Evolutionary conservation across 495 filamentous ascomycete species (phyloP).

Genomic region (Podospora pseudoanserina): DNA sequence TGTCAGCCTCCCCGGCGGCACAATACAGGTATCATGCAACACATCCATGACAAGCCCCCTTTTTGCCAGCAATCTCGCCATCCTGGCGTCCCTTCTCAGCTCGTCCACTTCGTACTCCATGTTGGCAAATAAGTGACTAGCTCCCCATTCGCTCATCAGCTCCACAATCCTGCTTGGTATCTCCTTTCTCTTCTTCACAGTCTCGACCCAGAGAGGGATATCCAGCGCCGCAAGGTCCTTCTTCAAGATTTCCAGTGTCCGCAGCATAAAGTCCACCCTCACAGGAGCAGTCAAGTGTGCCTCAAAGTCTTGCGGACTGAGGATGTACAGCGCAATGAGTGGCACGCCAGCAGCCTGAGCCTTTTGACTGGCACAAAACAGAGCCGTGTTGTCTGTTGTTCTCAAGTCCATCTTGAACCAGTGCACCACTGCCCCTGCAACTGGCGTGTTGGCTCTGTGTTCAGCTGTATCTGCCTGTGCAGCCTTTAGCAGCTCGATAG

Average conservation of each 20-base stretch:
- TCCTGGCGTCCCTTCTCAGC: conserved; percentile 63
- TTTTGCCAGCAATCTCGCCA: conserved; percentile 57
- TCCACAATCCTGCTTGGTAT: conserved; percentile 65
- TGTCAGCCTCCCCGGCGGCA: conserved; percentile 63
- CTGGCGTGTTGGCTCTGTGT: conserved; percentile 41
- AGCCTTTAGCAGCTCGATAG: conserved; percentile 59
- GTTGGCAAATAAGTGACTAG: conserved; percentile 67
- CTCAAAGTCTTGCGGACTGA: conserved; percentile 83
- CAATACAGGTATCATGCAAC: conserved; percentile 77
- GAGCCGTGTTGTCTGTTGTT: conserved; percentile 66
- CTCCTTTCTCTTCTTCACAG: conserved; percentile 58
- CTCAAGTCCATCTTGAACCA: conserved; percentile 90
- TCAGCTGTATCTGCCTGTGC: conserved; percentile 52
- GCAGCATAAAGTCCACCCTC: conserved; percentile 74
- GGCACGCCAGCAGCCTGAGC: conserved; percentile 62
- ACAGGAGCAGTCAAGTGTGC: conserved; percentile 72
- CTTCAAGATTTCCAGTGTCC: conserved; percentile 63
- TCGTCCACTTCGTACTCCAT: conserved; percentile 80
- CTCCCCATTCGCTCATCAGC: conserved; percentile 68
- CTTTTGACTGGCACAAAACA: conserved; percentile 63
- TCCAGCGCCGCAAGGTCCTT: conserved; percentile 63
- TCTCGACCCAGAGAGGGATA: conserved; percentile 78
- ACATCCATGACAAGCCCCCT: conserved; percentile 61
- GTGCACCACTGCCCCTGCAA: conserved; percentile 69
- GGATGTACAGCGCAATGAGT: conserved; percentile 70